Evolutionary conservation across 164 flowering plant genomes (phyloP).

Genomic region (Litsea cubeba): DNA sequence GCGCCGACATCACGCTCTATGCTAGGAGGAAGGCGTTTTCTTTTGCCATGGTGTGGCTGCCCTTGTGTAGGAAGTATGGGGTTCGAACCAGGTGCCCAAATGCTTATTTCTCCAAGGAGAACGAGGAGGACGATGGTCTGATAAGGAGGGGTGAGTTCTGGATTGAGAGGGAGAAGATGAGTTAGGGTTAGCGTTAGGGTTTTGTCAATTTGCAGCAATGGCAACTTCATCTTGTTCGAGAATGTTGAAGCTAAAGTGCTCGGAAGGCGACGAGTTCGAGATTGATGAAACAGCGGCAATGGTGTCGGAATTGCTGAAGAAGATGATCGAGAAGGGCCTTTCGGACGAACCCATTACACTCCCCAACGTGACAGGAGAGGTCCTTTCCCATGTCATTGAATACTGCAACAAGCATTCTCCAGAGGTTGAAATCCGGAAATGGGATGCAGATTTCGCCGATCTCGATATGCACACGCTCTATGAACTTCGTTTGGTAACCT

Average conservation of each 20-base stretch:
- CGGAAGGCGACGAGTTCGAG: constrained; percentile 66
- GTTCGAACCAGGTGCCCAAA: no score
- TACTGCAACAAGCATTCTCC: constrained; percentile 59
- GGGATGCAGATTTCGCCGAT: constrained; percentile 21
- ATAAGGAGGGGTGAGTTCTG: no score
- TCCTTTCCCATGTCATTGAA: constrained; percentile 73
- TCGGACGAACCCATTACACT: constrained; percentile 58
- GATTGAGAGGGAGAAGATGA: no score
- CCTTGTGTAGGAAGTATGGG: no score
- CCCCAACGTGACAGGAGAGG: constrained; percentile 68
- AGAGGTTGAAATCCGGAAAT: constrained; percentile 26
- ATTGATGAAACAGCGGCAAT: constrained; percentile 64
- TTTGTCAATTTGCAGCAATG: neutral
- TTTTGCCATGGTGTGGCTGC: no score
- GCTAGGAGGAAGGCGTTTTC: no score
- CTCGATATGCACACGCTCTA: constrained; percentile 25
- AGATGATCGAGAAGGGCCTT: constrained; percentile 76
- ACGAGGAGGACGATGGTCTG: no score
- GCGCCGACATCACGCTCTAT: no score
- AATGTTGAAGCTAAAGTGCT: constrained; percentile 53
- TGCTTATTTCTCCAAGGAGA: no score
- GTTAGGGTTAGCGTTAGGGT: no score
- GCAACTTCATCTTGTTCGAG: constrained; percentile 5
- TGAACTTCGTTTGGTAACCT: constrained; percentile 20
- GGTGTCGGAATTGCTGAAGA: constrained; percentile 69